These are phyloP conservation scores for Syzygium oleosum DNA, from an alignment of 345 rosid genomes.

Conservation along the genomic window DNA sequence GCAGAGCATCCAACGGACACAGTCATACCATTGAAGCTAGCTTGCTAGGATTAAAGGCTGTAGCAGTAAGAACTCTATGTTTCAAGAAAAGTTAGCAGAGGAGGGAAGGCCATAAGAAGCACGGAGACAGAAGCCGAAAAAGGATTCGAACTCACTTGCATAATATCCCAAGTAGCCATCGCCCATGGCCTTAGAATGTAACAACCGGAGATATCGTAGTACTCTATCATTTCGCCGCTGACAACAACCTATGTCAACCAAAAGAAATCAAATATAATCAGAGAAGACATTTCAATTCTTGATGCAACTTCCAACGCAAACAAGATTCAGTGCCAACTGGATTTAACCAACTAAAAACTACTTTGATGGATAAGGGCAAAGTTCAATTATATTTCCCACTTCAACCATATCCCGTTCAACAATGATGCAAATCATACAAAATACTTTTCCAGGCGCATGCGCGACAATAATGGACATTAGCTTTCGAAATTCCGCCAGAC, in stretches of 20 bases:
- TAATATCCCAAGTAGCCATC: constrained; percentile 85
- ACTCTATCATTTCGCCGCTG: constrained; percentile 87
- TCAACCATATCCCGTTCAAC: neutral
- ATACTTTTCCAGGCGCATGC: neutral
- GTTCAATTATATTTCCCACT: neutral
- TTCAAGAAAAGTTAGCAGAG: neutral
- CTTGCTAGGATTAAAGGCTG: neutral
- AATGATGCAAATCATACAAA: neutral
- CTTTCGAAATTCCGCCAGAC: neutral
- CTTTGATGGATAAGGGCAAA: neutral
- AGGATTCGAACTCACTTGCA: constrained; percentile 57
- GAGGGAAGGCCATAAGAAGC: neutral
- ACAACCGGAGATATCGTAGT: constrained; percentile 96
- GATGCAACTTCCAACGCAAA: neutral
- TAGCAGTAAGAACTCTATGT: neutral
- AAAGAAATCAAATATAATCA: neutral
- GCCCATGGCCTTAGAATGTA: constrained; percentile 97
- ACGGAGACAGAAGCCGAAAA: neutral
- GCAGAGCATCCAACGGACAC: neutral
- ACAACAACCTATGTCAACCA: constrained; percentile 59
- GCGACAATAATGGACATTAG: neutral
- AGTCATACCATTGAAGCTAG: neutral
- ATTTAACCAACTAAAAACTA: neutral
- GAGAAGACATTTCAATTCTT: neutral
- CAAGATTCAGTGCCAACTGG: neutral